Conservation (phyloP, 164 flowering plant species). For the Stephania cephalantha region DNA sequence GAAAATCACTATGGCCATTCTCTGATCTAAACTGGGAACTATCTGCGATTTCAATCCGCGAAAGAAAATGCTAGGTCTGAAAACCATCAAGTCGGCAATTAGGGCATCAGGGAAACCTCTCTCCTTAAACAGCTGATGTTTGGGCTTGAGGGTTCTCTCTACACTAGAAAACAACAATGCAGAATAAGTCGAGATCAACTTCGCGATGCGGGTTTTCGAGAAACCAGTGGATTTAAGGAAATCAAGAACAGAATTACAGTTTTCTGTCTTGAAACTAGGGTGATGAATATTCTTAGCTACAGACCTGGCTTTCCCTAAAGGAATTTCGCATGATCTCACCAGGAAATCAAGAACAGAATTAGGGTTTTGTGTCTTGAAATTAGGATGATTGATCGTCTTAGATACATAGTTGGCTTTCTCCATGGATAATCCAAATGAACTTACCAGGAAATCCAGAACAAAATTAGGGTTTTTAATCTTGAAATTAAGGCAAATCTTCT, state of each 20-base stretch:
- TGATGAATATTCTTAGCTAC: too few relatives aligned
- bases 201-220: neutral
- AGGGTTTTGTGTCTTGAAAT: neutral
- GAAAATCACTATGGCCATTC: too few relatives aligned
- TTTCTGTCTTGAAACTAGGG: too few relatives aligned
- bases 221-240: slow-evolving; percentile 2
- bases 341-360: neutral
- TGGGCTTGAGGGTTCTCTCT: neutral
- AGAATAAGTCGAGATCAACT: neutral
- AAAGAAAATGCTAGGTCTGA: neutral
- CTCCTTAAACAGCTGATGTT: neutral
- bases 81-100: neutral
- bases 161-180: neutral
- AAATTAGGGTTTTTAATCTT: neutral
- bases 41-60: neutral
- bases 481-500: neutral
- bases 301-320: too few relatives aligned
- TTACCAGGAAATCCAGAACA: neutral
- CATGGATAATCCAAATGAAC: neutral
- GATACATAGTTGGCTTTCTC: neutral
- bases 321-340: too few relatives aligned
- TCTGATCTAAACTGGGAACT: neutral
- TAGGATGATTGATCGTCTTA: neutral
- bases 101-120: neutral
- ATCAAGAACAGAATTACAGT: neutral